Base-by-base conservation (phyloP, 2,329 filamentous ascomycete genomes). In the Fusarium oligoseptatum region DNA sequence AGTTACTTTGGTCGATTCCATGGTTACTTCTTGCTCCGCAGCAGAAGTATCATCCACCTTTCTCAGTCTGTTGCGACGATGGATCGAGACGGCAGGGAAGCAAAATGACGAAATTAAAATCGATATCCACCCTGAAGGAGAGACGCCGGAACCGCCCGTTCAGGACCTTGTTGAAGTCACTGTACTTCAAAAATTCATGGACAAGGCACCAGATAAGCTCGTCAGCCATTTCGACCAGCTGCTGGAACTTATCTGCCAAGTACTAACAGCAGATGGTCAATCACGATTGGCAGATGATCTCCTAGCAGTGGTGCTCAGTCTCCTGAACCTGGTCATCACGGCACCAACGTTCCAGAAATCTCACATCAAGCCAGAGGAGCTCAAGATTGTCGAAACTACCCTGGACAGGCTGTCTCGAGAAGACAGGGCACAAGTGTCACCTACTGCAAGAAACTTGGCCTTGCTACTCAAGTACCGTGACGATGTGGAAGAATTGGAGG, bases 101-200 rank as follows among this genome's bases (percentile, higher is more conserved):
- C 72, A 76, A 79, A 78, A 50, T 66, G 77, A 69, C 4, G 75
- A 70, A 9, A 79, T 78, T 65, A 78, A 80, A n/a, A 71, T 79
- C 6, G 67, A 79, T 5, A 67, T 84, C 7, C 74, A 77, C 11
- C 76, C 82, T 22, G 79, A 84, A 2, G 75, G 82, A 5, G 52
- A 70, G 36, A 57, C 34, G 15, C 64, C 77, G 1, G 76, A 80
- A 2, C 85, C 89, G 55, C 83, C 88, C 0, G 68, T 90, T 4
- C 79, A 78, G 6, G 84, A 86, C 5, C 82, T 95, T 1, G 81
- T 88, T 7, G 87, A 93, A 71, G 85, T 91, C 6, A 90, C 90
- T 58, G 82, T 94, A 1, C 85, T 94, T 9, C 91, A 93, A 76
- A 88, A 87, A 37, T 87, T 95, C 82, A 90, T 94, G 81, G 88